Conservation (phyloP, 768 basidiomycete species). For the Lepiota brunneoincarnata region DNA sequence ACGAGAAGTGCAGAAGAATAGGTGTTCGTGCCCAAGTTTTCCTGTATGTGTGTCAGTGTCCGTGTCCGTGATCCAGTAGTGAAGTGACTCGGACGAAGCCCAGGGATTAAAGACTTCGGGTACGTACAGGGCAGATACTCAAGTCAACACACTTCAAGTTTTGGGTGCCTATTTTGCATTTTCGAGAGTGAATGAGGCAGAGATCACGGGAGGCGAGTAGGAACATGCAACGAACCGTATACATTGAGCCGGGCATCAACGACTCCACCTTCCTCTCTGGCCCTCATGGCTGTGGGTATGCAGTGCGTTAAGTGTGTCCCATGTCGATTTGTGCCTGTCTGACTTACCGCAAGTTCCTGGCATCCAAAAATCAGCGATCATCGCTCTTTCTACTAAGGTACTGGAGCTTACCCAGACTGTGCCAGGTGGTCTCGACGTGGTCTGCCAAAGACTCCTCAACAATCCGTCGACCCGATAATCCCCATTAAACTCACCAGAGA, state of each 20-base stretch:
- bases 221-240: slow-evolving; percentile 31
- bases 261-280: slow-evolving; percentile 61
- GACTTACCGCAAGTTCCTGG: slow-evolving; percentile 42
- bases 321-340: neutral
- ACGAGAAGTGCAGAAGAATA: slow-evolving; percentile 69
- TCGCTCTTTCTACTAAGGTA: neutral
- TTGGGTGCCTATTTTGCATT: slow-evolving; percentile 39
- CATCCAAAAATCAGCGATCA: neutral
- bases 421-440: slow-evolving; percentile 79
- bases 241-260: slow-evolving; percentile 64
- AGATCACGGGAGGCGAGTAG: neutral
- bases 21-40: slow-evolving; percentile 71
- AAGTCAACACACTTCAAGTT: slow-evolving; percentile 69
- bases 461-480: neutral
- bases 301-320: no score
- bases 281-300: slow-evolving; percentile 54
- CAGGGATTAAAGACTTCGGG: neutral
- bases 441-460: slow-evolving; percentile 42
- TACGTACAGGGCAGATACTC: slow-evolving; percentile 66
- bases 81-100: neutral
- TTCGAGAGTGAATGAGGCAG: neutral
- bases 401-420: slow-evolving; percentile 50
- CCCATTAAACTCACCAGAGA: slow-evolving; percentile 34
- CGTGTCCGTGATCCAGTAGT: no score
- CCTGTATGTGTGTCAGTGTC: slow-evolving; percentile 30